Evolutionary conservation across 768 basidiomycete genomes (phyloP).

Genomic region (Lactifluus volemus): DNA sequence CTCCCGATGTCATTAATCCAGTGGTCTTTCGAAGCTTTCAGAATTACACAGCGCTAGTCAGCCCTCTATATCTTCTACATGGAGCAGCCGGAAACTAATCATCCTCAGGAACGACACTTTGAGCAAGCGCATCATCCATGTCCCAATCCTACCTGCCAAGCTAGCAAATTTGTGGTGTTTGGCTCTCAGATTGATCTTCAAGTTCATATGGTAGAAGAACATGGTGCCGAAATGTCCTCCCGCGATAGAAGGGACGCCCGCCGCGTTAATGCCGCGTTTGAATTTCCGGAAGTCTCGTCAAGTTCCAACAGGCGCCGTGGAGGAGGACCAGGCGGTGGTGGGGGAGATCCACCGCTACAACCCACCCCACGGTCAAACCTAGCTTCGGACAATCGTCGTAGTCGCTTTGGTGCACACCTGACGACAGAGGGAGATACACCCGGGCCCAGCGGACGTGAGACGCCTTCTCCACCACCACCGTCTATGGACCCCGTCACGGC

Average conservation of each 20-base stretch:
- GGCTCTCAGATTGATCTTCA: slow-evolving; percentile 78
- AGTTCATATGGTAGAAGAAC: slow-evolving; percentile 83
- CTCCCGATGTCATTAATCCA: background rate
- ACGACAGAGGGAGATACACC: slow-evolving; percentile 31
- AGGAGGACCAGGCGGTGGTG: slow-evolving; percentile 30
- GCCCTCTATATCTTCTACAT: slow-evolving; percentile 7
- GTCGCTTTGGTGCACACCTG: slow-evolving; percentile 53
- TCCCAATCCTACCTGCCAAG: slow-evolving; percentile 59
- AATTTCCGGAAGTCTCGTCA: slow-evolving; percentile 52
- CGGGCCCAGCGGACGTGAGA: slow-evolving; percentile 24
- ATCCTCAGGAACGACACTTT: slow-evolving; percentile 62
- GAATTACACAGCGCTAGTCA: slow-evolving; percentile 68
- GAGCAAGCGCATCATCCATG: slow-evolving; percentile 73
- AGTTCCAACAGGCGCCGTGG: slow-evolving; percentile 32
- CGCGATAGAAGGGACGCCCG: slow-evolving; percentile 61
- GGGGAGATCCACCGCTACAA: slow-evolving; percentile 31
- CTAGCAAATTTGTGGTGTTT: slow-evolving; percentile 93
- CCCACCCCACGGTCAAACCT: slow-evolving; percentile 25
- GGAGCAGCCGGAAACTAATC: background rate
- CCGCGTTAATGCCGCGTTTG: slow-evolving; percentile 56
- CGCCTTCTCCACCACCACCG: slow-evolving; percentile 28
- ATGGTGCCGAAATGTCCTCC: slow-evolving; percentile 64
- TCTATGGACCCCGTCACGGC: slow-evolving; percentile 46
- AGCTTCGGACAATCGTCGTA: slow-evolving; percentile 40
- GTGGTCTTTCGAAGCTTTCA: slow-evolving; percentile 47